Evolutionary conservation across 331 rosid species (phyloP), one percentile per base, ranked within the genome.

Genomic region (Pyracantha coccinea): DNA sequence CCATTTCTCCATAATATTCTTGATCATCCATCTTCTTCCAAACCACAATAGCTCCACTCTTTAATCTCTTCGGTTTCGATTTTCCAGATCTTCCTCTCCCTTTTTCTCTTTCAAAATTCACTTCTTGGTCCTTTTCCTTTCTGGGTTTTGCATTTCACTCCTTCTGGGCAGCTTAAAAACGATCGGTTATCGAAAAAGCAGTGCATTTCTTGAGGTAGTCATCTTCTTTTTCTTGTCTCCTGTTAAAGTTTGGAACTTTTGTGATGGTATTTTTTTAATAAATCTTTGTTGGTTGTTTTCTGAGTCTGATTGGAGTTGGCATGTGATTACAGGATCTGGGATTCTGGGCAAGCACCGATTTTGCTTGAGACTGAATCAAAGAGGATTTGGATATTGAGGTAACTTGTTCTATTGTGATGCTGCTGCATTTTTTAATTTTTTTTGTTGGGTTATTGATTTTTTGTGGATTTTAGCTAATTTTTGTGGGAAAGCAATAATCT

Each of bases 301-400:
- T 66, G 73, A 66, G 73, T 77, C 71, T 66, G 78, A 80, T 20
- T 82, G 59, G 25, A 63, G 76, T 61, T 60, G 72, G 13, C 20
- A 33, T 82, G 78, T 81, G 78, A 54, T 83, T 86, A 76, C 78
- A 66, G 86, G 87, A 66, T 78, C 83, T 75, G 44, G 72, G 85
- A 86, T 60, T 78, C 82, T 75, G 70, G 75, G 25, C 69, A 29
- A 45, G 71, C 64, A 14, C 52, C 53, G 63, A 67, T 77, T 41
- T 17, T 50, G 32, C 61, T 72, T 66, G 52, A 32, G 75, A 60
- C 73, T 71, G 47, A 17, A 58, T 78, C 82, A 44, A 60, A 79
- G 58, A 69, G 62, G 73, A 23, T 57, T 64, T 55, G 66, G 23
- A 75, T 25, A 70, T 62, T 72, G 66, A 81, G 88, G 86, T 85